Conservation (phyloP, 768 basidiomycete genomes). For the Stropharia rugosoannulata region DNA sequence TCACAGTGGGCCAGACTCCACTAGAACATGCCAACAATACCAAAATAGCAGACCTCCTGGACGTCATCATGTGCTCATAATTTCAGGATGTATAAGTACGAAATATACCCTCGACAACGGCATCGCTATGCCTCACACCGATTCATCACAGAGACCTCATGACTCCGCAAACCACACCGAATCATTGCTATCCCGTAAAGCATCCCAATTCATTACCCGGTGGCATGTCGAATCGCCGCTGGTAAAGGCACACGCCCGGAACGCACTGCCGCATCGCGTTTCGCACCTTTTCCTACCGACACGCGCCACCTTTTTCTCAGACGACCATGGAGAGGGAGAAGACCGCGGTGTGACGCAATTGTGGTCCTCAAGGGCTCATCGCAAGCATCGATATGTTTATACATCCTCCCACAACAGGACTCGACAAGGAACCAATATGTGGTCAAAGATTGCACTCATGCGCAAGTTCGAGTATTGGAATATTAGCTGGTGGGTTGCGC, state of each 20-base stretch:
- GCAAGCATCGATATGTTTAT: conserved; percentile 32
- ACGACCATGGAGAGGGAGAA: conserved; percentile 1
- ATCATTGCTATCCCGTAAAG: background rate
- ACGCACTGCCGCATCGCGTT: conserved; percentile 23
- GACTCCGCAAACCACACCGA: background rate
- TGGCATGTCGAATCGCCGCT: conserved; percentile 6
- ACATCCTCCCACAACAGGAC: conserved; percentile 20
- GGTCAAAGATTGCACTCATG: conserved; percentile 27
- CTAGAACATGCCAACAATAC: no score
- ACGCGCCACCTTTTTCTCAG: conserved; percentile 24
- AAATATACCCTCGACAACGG: no score
- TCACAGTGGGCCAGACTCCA: no score
- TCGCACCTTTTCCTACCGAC: conserved; percentile 35
- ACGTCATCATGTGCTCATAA: background rate
- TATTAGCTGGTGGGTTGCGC: conserved; percentile 43
- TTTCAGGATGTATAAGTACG: background rate
- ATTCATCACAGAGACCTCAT: background rate
- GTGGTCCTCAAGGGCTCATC: conserved; percentile 42
- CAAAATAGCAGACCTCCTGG: background rate
- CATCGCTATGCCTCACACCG: background rate
- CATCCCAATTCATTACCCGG: background rate
- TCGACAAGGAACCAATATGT: conserved; percentile 15
- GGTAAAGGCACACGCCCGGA: conserved; percentile 22
- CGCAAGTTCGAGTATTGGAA: conserved; percentile 40
- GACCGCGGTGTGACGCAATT: conserved; percentile 11